Conservation (phyloP, 1,284 basidiomycete species). For the Ustilago crameri region DNA sequence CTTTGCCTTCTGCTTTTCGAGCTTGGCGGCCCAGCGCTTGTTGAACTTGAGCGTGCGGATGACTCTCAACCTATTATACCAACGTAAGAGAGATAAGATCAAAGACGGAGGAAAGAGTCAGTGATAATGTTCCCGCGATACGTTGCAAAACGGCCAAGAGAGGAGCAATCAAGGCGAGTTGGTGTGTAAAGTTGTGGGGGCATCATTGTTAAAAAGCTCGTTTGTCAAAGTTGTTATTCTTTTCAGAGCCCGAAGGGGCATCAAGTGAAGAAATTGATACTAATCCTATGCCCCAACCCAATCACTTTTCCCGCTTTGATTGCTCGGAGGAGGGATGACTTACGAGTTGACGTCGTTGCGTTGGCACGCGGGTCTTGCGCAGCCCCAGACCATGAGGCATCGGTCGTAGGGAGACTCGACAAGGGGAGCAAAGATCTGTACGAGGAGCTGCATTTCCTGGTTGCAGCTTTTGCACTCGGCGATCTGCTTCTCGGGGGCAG, state of each 20-base stretch:
- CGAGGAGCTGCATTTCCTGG: slow-evolving; percentile 65
- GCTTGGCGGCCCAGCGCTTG: slow-evolving; percentile 65
- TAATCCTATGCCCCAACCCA: slow-evolving; percentile 61
- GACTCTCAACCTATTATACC: slow-evolving; percentile 54
- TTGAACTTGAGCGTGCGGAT: slow-evolving; percentile 64
- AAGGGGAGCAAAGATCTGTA: slow-evolving; percentile 67
- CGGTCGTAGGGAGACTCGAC: slow-evolving; percentile 65
- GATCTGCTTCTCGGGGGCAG: slow-evolving; percentile 36
- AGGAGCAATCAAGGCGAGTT: slow-evolving; percentile 11
- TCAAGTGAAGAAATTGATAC: slow-evolving; percentile 69
- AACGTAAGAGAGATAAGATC: neutral
- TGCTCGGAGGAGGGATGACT: slow-evolving; percentile 19
- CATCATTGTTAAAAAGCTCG: slow-evolving; percentile 68
- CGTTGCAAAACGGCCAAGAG: slow-evolving; percentile 4
- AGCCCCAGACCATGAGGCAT: slow-evolving; percentile 65
- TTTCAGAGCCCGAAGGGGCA: slow-evolving; percentile 59
- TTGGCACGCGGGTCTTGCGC: slow-evolving; percentile 60
- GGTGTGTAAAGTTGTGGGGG: slow-evolving; percentile 16
- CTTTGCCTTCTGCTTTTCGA: slow-evolving; percentile 58
- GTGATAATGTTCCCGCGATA: neutral
- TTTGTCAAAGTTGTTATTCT: slow-evolving; percentile 64
- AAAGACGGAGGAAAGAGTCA: slow-evolving; percentile 6
- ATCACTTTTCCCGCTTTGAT: neutral
- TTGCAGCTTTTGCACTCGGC: slow-evolving; percentile 53
- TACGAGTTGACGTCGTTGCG: slow-evolving; percentile 56